Evolutionary conservation across 352 stramenopile genomes (phyloP).

Genomic region (Phytophthora nicotianae): DNA sequence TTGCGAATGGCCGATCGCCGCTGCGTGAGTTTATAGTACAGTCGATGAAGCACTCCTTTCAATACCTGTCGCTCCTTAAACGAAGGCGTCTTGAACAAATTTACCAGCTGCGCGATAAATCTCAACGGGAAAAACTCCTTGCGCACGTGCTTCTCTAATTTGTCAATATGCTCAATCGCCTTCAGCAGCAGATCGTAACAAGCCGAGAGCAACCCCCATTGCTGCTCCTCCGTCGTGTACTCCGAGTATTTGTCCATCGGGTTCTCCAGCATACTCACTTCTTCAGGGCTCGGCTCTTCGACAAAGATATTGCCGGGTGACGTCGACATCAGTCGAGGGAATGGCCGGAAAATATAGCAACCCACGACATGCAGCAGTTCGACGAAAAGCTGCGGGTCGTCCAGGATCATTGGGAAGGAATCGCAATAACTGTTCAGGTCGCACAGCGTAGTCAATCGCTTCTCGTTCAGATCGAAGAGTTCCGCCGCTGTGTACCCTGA

Average conservation of each 20-base stretch:
- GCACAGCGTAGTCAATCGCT: constrained; percentile 79
- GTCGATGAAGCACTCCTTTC: constrained; percentile 84
- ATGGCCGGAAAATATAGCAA: constrained; percentile 85
- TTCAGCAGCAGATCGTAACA: constrained; percentile 86
- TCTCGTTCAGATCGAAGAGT: constrained; percentile 88
- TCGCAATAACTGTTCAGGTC: constrained; percentile 90
- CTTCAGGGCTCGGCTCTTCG: constrained; percentile 74
- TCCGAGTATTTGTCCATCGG: constrained; percentile 87
- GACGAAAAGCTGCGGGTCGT: constrained; percentile 81
- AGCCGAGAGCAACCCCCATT: constrained; percentile 79
- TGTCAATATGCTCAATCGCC: constrained; percentile 89
- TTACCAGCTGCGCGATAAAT: constrained; percentile 83
- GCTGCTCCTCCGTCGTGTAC: constrained; percentile 83
- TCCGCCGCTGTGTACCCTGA: constrained; percentile 47
- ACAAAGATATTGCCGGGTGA: constrained; percentile 84
- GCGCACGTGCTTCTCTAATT: constrained; percentile 86
- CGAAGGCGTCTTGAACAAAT: constrained; percentile 87
- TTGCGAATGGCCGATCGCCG: constrained; percentile 86
- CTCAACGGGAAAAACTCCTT: constrained; percentile 87
- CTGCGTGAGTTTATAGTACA: constrained; percentile 93
- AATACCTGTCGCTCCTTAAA: constrained; percentile 88
- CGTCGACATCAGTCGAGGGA: constrained; percentile 50
- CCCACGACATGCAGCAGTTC: constrained; percentile 83
- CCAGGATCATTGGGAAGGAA: constrained; percentile 78
- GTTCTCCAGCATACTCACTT: constrained; percentile 60